Evolutionary conservation across 1,139 yeast species (phyloP), one percentile per base, ranked within the genome.

Genomic region (Lizanozyma gosingica): DNA sequence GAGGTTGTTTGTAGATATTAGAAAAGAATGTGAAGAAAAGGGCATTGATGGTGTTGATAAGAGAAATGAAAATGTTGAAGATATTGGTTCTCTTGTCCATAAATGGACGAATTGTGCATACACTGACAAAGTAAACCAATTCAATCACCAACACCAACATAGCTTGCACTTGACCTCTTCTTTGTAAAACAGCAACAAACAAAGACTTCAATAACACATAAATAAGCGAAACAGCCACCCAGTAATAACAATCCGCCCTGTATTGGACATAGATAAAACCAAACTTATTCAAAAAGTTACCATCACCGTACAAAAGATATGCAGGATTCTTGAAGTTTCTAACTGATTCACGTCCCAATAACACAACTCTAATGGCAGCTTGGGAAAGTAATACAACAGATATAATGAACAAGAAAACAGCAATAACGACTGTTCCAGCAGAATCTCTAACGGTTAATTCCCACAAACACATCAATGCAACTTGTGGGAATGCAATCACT

Each of bases 51-150:
- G 88, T 74, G 54, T 82, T 84, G 52, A 92, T 80, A 36, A 85
- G 75, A 32, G 85, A 78, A 53, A 92, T 87, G 39, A 85, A 76
- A 52, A 92, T 90, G 63, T 90, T 92, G 73, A 90, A 85, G 22
- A 80, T 82, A 56, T 94, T 92, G 18, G 97, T 90, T 62, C 94
- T 76, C 62, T 83, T 88, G 65, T 92, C 97, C 92, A 94, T 80
- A 59, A 77, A 92, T 3, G 98, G 98, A 60, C 92, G 78, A 46
- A 74, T 66, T 71, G 77, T 73, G 54, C 90, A 80, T 33, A 88
- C 54, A 1, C 68, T 67, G 29, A 73, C 72, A 49, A 84, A 76
- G 60, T 82, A 87, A 16, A 73, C 51, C 46, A 90, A 65, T 59
- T 92, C 98, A 47, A 86, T 69, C 14, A 70, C 76, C 54, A 90